These are phyloP conservation scores for Orobanche coerulescens DNA, from an alignment of 257 asterid genomes.

Conservation along the genomic window DNA sequence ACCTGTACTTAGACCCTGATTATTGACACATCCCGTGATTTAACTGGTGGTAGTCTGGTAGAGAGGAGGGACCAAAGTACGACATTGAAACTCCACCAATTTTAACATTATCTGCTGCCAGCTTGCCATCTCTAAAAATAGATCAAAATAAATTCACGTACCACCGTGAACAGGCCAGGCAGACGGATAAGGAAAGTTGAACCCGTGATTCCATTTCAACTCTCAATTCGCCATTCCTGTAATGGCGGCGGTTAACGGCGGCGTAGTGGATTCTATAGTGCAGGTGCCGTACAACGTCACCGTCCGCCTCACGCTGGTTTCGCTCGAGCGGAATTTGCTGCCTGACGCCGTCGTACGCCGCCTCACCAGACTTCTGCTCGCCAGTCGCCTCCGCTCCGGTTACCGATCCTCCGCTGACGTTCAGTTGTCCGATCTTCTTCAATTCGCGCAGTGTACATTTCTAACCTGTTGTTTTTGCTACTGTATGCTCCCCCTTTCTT, in stretches of 20 bases:
- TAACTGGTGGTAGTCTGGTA: no score
- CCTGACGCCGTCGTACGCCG: conserved; percentile 80
- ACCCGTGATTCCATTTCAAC: background rate
- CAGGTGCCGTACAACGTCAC: conserved; percentile 59
- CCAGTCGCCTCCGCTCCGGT: conserved; percentile 72
- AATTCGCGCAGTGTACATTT: conserved; percentile 47
- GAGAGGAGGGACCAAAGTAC: no score
- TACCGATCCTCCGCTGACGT: conserved; percentile 48
- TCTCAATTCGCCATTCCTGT: background rate
- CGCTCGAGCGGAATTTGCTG: conserved; percentile 69
- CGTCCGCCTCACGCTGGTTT: conserved; percentile 64
- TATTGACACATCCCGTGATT: no score
- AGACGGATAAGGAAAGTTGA: background rate
- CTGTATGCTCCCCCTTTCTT: no score
- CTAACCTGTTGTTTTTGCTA: background rate
- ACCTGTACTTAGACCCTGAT: no score
- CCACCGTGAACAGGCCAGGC: background rate
- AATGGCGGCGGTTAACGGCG: conserved; percentile 32
- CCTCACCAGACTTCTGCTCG: conserved; percentile 67
- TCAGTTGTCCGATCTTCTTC: conserved; percentile 55
- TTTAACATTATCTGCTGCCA: no score
- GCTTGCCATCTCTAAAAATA: no score
- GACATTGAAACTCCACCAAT: no score
- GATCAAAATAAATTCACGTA: background rate
- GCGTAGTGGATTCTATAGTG: conserved; percentile 35